phyloP scores from a whole-genome alignment of 2,329 filamentous ascomycete species.

The Phoma herbarum region DNA sequence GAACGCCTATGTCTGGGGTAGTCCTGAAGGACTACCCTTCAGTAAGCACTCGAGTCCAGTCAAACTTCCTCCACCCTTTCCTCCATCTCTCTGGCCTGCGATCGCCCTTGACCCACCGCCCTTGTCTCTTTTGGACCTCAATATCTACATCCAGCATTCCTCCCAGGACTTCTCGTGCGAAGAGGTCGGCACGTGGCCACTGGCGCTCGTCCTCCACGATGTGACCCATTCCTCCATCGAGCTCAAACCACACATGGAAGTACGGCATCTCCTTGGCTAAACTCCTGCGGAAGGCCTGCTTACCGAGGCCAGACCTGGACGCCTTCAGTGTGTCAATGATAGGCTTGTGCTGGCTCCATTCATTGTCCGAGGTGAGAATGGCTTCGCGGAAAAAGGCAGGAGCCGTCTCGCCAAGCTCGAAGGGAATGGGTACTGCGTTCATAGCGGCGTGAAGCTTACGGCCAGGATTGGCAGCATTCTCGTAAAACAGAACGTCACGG shows the following conservation, averaged over 20 bases:
- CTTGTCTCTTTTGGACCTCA: slow-evolving; percentile 88
- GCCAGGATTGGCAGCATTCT: slow-evolving; percentile 86
- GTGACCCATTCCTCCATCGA: slow-evolving; percentile 92
- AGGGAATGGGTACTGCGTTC: slow-evolving; percentile 86
- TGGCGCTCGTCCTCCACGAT: slow-evolving; percentile 84
- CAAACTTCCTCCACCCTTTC: slow-evolving; percentile 89
- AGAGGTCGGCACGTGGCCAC: slow-evolving; percentile 92
- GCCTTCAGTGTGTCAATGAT: slow-evolving; percentile 84
- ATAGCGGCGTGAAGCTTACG: slow-evolving; percentile 85
- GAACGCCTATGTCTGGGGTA: not conserved
- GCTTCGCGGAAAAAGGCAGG: slow-evolving; percentile 97
- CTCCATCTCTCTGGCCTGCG: slow-evolving; percentile 77
- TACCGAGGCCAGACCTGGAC: slow-evolving; percentile 74
- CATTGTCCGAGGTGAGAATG: slow-evolving; percentile 84
- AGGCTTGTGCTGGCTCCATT: slow-evolving; percentile 96
- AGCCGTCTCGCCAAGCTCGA: slow-evolving; percentile 87
- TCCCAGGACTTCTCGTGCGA: slow-evolving; percentile 89
- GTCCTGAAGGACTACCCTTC: slow-evolving; percentile 50
- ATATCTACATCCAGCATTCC: slow-evolving; percentile 88
- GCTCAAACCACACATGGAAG: slow-evolving; percentile 92
- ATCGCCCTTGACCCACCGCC: slow-evolving; percentile 78
- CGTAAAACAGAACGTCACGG: slow-evolving; percentile 94
- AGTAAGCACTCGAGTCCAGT: slow-evolving; percentile 77
- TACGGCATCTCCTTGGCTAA: slow-evolving; percentile 98
- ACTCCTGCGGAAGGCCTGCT: slow-evolving; percentile 79